A percentile compares a stretch with the other conserved stretches of the same genome.
Evolutionary conservation across 441 rosid species (phyloP).

Genomic region (Jatropha multifida): DNA sequence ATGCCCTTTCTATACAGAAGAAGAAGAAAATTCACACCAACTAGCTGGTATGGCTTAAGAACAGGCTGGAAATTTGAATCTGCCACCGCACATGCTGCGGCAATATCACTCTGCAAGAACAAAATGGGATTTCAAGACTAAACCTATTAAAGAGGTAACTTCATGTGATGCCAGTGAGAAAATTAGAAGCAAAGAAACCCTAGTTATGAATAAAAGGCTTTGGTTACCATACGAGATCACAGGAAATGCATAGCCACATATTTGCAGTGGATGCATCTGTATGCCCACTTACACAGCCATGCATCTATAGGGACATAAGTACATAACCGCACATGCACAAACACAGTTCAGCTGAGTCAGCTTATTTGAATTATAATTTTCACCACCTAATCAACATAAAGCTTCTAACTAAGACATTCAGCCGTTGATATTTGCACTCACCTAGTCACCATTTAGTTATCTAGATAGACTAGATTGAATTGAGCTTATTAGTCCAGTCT

Average conservation of each 20-base stretch:
- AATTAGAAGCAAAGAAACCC: neutral
- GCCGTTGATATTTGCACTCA: neutral
- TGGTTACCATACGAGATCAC: slow-evolving; percentile 9
- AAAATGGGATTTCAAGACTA: slow-evolving; percentile 10
- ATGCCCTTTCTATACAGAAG: slow-evolving; percentile 73
- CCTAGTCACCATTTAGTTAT: neutral
- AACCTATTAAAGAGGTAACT: neutral
- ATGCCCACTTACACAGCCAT: slow-evolving; percentile 11
- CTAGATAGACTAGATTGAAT: neutral
- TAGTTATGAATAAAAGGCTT: neutral
- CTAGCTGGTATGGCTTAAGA: slow-evolving; percentile 92
- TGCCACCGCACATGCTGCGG: slow-evolving; percentile 66
- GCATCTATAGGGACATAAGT: neutral
- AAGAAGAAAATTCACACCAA: slow-evolving; percentile 97
- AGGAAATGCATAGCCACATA: neutral
- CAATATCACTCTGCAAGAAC: slow-evolving; percentile 65
- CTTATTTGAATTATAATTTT: slow-evolving; percentile 13
- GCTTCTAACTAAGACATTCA: slow-evolving; percentile 6
- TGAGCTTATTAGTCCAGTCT: neutral
- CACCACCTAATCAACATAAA: slow-evolving; percentile 19
- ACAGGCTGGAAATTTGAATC: slow-evolving; percentile 85
- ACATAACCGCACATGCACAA: slow-evolving; percentile 2
- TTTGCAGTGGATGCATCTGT: slow-evolving; percentile 7
- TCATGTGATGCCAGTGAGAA: neutral
- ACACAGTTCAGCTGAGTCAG: slow-evolving; percentile 12